Percentiles rank a stretch among this genome's conserved stretches.
phyloP scores from a whole-genome alignment of 306 rosid species.

The Ceratonia siliqua region DNA sequence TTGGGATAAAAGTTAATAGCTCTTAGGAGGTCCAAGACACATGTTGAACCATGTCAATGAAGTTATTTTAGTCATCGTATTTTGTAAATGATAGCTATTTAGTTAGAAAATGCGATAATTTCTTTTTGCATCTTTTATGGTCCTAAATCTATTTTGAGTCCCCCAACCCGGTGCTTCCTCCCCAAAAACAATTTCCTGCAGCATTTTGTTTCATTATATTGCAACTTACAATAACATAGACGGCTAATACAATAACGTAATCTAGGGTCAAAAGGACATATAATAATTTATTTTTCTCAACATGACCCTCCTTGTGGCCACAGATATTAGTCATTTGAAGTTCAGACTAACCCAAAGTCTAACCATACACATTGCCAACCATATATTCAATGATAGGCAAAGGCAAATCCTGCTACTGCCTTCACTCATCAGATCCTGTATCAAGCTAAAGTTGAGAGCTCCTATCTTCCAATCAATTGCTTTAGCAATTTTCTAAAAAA shows the following conservation, averaged over 20 bases:
- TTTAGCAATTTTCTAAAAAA: background rate
- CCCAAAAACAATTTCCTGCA: no score
- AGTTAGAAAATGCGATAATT: background rate
- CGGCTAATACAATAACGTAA: background rate
- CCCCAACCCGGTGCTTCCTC: no score
- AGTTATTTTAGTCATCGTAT: background rate
- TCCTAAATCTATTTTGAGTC: background rate
- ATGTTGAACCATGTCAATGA: constrained; percentile 12
- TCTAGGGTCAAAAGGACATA: background rate
- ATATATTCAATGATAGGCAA: background rate
- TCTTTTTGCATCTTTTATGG: background rate
- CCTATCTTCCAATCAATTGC: background rate
- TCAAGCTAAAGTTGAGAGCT: background rate
- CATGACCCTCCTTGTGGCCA: background rate
- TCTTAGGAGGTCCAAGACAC: constrained; percentile 6
- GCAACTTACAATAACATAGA: background rate
- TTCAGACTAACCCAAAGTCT: background rate
- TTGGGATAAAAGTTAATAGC: background rate
- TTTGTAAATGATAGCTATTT: background rate
- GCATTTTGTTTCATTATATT: background rate
- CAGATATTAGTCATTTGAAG: background rate
- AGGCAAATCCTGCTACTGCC: background rate
- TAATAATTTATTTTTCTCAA: background rate
- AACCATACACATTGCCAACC: background rate
- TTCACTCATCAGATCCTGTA: background rate